These are phyloP conservation scores for Nidularia sp. DNA, from an alignment of 768 basidiomycete species.

Conservation along the genomic window DNA sequence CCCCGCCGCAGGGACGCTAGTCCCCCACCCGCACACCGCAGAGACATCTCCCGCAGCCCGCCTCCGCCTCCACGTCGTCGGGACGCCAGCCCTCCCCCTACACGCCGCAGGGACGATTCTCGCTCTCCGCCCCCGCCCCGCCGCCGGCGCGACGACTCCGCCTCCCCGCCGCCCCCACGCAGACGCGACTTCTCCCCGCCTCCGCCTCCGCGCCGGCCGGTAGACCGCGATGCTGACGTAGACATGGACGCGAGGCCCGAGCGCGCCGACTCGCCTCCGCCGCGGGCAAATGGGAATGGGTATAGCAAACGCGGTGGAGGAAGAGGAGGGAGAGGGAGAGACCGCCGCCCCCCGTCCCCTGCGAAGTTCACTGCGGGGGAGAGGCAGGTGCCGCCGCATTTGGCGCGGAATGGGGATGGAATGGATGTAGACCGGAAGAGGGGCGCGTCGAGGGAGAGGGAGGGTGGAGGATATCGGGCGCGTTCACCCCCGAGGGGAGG, in stretches of 20 bases:
- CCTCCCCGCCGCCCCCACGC: background rate
- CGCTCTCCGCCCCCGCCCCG: background rate
- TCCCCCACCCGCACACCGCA: background rate
- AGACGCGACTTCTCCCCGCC: background rate
- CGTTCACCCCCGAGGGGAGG: background rate
- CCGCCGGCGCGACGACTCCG: background rate
- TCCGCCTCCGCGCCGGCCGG: background rate
- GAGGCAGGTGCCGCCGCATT: too few relatives aligned
- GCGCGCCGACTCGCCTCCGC: background rate
- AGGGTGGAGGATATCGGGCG: too few relatives aligned
- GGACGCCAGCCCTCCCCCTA: background rate
- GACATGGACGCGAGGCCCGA: background rate
- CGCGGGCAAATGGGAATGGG: background rate
- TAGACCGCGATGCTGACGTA: too few relatives aligned
- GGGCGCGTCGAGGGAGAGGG: too few relatives aligned
- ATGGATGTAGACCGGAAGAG: too few relatives aligned
- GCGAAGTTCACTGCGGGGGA: too few relatives aligned
- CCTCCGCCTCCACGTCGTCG: background rate
- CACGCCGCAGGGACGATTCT: background rate
- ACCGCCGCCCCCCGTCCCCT: too few relatives aligned
- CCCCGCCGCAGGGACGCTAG: background rate
- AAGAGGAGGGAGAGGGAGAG: too few relatives aligned
- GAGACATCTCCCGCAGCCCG: too few relatives aligned
- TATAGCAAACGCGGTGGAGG: background rate
- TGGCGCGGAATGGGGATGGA: too few relatives aligned